Evolutionary conservation across 768 basidiomycete genomes (phyloP).

Genomic region (Naematelia encephala): DNA sequence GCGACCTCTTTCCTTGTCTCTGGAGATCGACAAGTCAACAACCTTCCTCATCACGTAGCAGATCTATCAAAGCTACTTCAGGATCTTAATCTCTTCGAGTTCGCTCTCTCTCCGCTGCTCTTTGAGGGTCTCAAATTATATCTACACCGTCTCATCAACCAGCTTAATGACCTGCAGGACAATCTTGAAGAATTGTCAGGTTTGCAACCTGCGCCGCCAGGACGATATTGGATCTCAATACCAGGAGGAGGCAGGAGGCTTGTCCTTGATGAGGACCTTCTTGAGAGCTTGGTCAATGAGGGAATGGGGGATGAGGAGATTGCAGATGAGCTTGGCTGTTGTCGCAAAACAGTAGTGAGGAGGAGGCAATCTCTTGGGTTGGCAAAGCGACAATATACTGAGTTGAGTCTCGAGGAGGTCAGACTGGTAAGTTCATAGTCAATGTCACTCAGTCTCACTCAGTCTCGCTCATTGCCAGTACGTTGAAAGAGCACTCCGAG

Average conservation of each 20-base stretch:
- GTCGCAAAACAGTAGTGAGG: neutral
- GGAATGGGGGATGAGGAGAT: neutral
- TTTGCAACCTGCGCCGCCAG: neutral
- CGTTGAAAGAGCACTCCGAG: neutral
- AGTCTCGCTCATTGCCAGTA: conserved; percentile 1
- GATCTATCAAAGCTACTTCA: neutral
- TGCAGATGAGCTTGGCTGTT: neutral
- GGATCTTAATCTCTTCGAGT: neutral
- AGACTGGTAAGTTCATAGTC: neutral
- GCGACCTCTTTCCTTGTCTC: no score
- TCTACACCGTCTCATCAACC: neutral
- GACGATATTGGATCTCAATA: neutral
- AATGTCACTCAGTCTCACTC: neutral
- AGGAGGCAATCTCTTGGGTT: neutral
- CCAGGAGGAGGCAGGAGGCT: neutral
- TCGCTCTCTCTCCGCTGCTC: neutral
- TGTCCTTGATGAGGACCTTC: neutral
- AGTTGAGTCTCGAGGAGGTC: neutral
- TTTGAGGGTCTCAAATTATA: neutral
- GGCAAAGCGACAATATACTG: neutral
- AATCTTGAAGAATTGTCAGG: neutral
- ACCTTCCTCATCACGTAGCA: neutral
- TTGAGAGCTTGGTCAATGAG: neutral
- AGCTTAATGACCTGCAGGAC: neutral
- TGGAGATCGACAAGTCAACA: no score